Percentiles rank a stretch among this genome's conserved stretches.
phyloP scores from a whole-genome alignment of 1,139 yeast species.

The Protomyces macrosporus region DNA sequence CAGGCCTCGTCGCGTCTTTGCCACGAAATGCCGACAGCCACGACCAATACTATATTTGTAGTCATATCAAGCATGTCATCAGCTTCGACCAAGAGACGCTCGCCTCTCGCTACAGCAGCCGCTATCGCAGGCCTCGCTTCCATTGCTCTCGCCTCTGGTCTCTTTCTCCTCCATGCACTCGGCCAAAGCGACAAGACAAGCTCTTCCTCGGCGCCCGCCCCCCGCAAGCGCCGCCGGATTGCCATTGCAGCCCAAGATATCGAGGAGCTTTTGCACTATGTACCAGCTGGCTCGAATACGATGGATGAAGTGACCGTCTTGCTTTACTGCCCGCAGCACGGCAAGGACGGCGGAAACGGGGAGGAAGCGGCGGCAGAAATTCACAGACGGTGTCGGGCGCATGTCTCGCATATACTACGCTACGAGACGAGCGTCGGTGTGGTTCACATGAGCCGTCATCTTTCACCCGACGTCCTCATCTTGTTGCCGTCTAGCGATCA shows the following conservation, averaged over 20 bases:
- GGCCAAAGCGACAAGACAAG: background rate
- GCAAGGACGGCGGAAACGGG: background rate
- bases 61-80: background rate
- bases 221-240: background rate
- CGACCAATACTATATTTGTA: too few relatives aligned
- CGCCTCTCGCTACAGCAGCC: background rate
- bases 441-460: constrained; percentile 15
- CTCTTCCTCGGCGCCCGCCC: background rate
- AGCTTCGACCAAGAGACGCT: background rate
- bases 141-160: background rate
- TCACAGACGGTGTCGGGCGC: background rate
- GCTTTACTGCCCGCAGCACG: background rate
- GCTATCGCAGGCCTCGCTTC: background rate
- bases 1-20: too few relatives aligned
- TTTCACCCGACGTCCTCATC: constrained; percentile 15
- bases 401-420: background rate
- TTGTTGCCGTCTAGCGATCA: background rate
- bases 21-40: too few relatives aligned
- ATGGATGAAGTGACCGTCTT: background rate
- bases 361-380: background rate
- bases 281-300: background rate
- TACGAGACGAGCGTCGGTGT: constrained; percentile 13
- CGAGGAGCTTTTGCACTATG: background rate
- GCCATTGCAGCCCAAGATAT: background rate
- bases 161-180: background rate